Conservation (phyloP, 2,329 filamentous ascomycete species). For the Blastomyces parvus region DNA sequence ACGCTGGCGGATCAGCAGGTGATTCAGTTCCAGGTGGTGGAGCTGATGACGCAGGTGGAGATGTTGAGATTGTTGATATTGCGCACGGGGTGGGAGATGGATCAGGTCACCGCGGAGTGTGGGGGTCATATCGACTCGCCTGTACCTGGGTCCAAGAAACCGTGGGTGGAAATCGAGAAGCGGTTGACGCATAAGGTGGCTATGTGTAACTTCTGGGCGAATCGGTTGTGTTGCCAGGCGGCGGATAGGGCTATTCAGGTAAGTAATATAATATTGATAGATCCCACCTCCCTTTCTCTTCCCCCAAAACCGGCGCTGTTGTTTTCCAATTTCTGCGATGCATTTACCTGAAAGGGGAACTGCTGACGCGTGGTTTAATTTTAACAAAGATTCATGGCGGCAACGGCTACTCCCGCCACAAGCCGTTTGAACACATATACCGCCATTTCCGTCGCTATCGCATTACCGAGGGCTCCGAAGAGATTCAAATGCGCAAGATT, state of each 20-base stretch:
- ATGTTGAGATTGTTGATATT: constrained; percentile 54
- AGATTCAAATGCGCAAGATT: constrained; percentile 58
- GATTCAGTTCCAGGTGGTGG: constrained; percentile 56
- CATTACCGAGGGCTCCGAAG: constrained; percentile 56
- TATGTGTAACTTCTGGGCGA: constrained; percentile 60
- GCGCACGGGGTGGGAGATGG: constrained; percentile 54
- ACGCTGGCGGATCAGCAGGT: constrained; percentile 51
- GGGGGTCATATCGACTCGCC: constrained; percentile 15
- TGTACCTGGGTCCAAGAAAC: constrained; percentile 20
- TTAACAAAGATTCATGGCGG: constrained; percentile 42
- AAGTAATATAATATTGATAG: constrained; percentile 7
- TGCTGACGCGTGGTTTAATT: not conserved
- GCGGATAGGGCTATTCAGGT: constrained; percentile 55
- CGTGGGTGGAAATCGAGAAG: constrained; percentile 47
- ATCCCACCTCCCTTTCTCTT: not conserved
- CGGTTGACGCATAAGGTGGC: constrained; percentile 52
- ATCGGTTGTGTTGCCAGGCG: constrained; percentile 50
- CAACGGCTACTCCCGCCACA: constrained; percentile 49
- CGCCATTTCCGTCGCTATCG: constrained; percentile 53
- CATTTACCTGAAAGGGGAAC: not conserved
- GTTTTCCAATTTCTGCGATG: not conserved
- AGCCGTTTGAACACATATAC: constrained; percentile 57
- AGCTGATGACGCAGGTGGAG: constrained; percentile 51
- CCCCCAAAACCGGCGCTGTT: too few species aligned
- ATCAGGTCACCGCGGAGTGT: constrained; percentile 32